Evolutionary conservation across 768 basidiomycete genomes (phyloP), one percentile per base, ranked within the genome.

Genomic region (Xerocomus spinulosus): DNA sequence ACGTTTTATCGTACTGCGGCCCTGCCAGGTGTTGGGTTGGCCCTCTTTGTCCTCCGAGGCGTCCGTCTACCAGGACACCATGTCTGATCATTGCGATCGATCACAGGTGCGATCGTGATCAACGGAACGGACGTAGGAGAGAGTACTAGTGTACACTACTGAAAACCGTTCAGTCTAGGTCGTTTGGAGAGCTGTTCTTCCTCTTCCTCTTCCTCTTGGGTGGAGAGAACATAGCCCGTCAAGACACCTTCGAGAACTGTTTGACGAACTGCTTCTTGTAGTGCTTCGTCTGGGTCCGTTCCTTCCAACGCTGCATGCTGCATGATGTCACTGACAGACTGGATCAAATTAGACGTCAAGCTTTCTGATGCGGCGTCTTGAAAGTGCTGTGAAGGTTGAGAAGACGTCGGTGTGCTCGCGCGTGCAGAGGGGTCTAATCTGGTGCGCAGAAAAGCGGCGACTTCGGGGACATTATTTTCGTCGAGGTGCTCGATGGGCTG

Each of bases 401-500:
- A 36, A n/a, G 58, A 24, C 14, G 45, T 18, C 20, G 44, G 26
- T 24, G 28, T 50, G 26, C 24, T 18, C 14, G 42, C 49, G 26
- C 14, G 24, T 24, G 36, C 48, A 47, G 60, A 48, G 44, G 60
- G 51, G 21, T 63, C 48, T 33, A 42, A 52, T 33, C 44, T 60
- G 8, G 76, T 71, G 52, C 79, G 76, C 36, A 91, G 68, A 66
- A 78, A 87, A 14, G 68, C 71, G 3, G 87, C 77, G 39, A 90
- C 78, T 24, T 77, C 72, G 17, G 82, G 81, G 59, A 83, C 88
- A 33, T n/a, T n/a, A n/a, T 92, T 88, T 53, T 87, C 82, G 12
- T 67, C 63, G 5, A 91, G 77, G 59, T 85, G 77, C 38, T 81
- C 79, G 55, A 82, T 80, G 12, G 87, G 83, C 89, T 45, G 29